Evolutionary conservation across 352 stramenopile genomes (phyloP).

Genomic region (Globisporangium middletonii): DNA sequence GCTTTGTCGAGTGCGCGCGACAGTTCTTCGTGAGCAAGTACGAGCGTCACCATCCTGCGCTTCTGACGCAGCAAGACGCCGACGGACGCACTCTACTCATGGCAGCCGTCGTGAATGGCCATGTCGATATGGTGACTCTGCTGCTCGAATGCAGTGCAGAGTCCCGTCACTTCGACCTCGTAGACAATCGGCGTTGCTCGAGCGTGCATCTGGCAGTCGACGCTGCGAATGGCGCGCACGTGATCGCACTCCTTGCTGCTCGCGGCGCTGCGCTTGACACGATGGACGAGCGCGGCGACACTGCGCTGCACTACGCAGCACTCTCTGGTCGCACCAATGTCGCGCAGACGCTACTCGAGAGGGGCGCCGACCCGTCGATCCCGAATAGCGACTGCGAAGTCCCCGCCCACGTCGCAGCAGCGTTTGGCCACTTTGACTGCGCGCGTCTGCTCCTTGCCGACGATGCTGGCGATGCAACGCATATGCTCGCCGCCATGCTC

Average conservation of each 20-base stretch:
- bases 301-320: slow-evolving; percentile 58
- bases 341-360: slow-evolving; percentile 29
- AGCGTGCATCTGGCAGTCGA: slow-evolving; percentile 39
- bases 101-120: slow-evolving; percentile 24
- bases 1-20: slow-evolving; percentile 47
- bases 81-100: slow-evolving; percentile 35
- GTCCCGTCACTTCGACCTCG: slow-evolving; percentile 12
- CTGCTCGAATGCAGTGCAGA: slow-evolving; percentile 21
- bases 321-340: slow-evolving; percentile 36
- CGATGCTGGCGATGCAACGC: background rate
- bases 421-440: slow-evolving; percentile 41
- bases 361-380: slow-evolving; percentile 37
- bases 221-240: slow-evolving; percentile 5
- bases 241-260: slow-evolving; percentile 23
- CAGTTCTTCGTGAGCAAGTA: slow-evolving; percentile 22
- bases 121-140: slow-evolving; percentile 26
- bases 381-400: slow-evolving; percentile 61
- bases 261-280: slow-evolving; percentile 37
- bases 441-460: slow-evolving; percentile 27
- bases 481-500: slow-evolving; percentile 24
- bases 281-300: slow-evolving; percentile 59
- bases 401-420: slow-evolving; percentile 38
- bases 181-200: slow-evolving; percentile 29
- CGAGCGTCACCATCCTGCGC: slow-evolving; percentile 5
- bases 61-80: slow-evolving; percentile 21